Evolutionary conservation across 2,329 filamentous ascomycete genomes (phyloP), one percentile per base, ranked within the genome.

Genomic region (Penicillium sp.): DNA sequence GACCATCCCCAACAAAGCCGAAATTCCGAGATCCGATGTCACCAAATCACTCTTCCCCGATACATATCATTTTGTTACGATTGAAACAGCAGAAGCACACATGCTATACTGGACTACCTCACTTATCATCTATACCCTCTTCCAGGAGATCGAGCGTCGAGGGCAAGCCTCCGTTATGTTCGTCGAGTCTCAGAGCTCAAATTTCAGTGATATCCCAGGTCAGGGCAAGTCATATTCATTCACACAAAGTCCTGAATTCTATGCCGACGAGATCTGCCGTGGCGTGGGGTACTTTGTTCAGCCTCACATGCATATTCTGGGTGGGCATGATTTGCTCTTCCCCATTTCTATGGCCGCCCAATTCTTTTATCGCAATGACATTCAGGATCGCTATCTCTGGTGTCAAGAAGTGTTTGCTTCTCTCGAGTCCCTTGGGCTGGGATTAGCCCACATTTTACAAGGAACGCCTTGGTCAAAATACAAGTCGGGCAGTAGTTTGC

Each of bases 391-490:
- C 4, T 65, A 61, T 22, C 37, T 61, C 10, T 63, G 61, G 59
- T 65, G 59, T 20, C 63, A 65, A 34, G 59, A 62, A 25, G 59
- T 62, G 25, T 59, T 63, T 45, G 39, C 57, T 43, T 37, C 52
- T 11, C 41, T 65, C 20, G 59, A 63, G 43, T 50, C 48, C 0
- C 39, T 58, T 47, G 59, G 61, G 3, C 35, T 65, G 11, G 59
- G 61, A 2, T 15, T 62, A 1, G 52, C 59, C n/a, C 48, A 51
- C 28, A 49, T 55, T n/a, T 31, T 65, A 20, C 57, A 53, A 41
- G 63, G 59, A 7, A 65, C 61, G n/a, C 61, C 61, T 11, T 65
- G 63, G 57, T 55, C 58, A 10, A 59, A 34, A 14, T 65, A 62
- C 22, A 60, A 59, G 15, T 52, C 49, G 5, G 49, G 35, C n/a